Evolutionary conservation across 106 monocot genomes (phyloP).

Genomic region (Dendrobium chrysotoxum): DNA sequence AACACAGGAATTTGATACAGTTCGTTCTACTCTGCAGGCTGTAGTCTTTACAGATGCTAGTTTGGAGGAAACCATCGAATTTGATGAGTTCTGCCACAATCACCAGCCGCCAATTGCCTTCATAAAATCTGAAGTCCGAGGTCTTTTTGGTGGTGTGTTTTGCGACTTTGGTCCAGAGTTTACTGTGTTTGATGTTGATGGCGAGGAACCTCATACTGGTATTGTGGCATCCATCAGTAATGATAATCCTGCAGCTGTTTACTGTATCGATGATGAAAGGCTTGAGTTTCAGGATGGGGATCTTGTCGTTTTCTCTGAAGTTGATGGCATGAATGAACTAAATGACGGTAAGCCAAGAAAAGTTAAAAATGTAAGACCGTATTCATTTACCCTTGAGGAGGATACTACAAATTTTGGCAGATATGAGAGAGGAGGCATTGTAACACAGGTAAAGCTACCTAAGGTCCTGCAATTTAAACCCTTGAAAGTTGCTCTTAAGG

Average conservation of each 20-base stretch:
- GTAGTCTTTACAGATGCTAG: conserved; percentile 11
- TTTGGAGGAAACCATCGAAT: conserved; percentile 10
- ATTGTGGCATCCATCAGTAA: conserved; percentile 13
- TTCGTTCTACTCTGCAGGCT: background rate
- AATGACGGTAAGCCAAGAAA: conserved; percentile 15
- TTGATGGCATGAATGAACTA: conserved; percentile 10
- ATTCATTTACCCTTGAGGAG: conserved; percentile 10
- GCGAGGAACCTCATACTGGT: conserved; percentile 11
- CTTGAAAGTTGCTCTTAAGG: conserved; percentile 4
- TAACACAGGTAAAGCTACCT: conserved; percentile 12
- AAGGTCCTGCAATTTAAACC: conserved; percentile 11
- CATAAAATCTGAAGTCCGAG: conserved; percentile 14
- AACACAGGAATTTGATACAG: background rate
- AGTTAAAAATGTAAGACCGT: conserved; percentile 4
- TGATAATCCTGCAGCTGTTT: conserved; percentile 8
- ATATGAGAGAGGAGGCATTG: conserved; percentile 10
- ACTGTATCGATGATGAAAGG: conserved; percentile 12
- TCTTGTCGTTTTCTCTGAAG: conserved; percentile 12
- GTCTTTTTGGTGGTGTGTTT: conserved; percentile 12
- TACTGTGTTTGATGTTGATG: conserved; percentile 12
- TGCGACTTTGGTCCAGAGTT: conserved; percentile 13
- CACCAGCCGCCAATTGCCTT: conserved; percentile 10
- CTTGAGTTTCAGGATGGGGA: conserved; percentile 17
- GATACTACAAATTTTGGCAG: conserved; percentile 13
- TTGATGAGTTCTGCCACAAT: conserved; percentile 13